Evolutionary conservation across 768 basidiomycete species (phyloP).

Genomic region (Tubosaeta brunneosetosa): DNA sequence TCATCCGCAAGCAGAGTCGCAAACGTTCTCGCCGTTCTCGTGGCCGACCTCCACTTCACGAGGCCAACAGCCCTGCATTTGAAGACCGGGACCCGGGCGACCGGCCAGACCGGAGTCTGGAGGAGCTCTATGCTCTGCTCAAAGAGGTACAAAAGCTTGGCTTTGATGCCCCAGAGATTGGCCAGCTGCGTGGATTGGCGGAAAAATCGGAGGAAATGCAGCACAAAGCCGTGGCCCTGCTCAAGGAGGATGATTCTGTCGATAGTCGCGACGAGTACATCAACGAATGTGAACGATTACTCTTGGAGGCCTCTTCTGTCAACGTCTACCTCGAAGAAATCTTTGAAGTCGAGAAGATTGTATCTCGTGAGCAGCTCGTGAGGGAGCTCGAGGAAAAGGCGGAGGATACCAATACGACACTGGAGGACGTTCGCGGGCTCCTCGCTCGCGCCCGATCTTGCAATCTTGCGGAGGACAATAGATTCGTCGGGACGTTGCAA

Average conservation of each 20-base stretch:
- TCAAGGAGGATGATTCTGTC: slow-evolving; percentile 39
- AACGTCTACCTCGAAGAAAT: slow-evolving; percentile 85
- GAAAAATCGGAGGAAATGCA: slow-evolving; percentile 63
- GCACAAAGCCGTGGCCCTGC: slow-evolving; percentile 48
- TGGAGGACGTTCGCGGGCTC: slow-evolving; percentile 74
- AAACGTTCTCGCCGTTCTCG: slow-evolving; percentile 68
- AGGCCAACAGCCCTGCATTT: slow-evolving; percentile 32
- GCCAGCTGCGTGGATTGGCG: slow-evolving; percentile 47
- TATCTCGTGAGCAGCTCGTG: slow-evolving; percentile 72
- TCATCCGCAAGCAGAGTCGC: slow-evolving; percentile 73
- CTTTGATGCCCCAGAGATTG: slow-evolving; percentile 80
- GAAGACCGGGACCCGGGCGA: slow-evolving; percentile 54
- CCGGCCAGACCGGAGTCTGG: slow-evolving; percentile 64
- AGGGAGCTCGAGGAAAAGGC: slow-evolving; percentile 70
- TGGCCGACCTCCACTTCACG: slow-evolving; percentile 46
- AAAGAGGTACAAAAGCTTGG: slow-evolving; percentile 72
- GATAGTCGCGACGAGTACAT: slow-evolving; percentile 54
- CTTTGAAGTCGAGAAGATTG: slow-evolving; percentile 70
- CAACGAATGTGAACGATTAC: slow-evolving; percentile 65
- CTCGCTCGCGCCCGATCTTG: slow-evolving; percentile 67
- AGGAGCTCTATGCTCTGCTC: slow-evolving; percentile 66
- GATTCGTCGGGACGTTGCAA: slow-evolving; percentile 59
- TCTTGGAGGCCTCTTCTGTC: slow-evolving; percentile 66
- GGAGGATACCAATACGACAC: slow-evolving; percentile 59
- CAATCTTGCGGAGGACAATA: slow-evolving; percentile 60